These are phyloP conservation scores for Aspergillus ruber DNA, from an alignment of 2,329 filamentous ascomycete genomes.

Conservation along the genomic window DNA sequence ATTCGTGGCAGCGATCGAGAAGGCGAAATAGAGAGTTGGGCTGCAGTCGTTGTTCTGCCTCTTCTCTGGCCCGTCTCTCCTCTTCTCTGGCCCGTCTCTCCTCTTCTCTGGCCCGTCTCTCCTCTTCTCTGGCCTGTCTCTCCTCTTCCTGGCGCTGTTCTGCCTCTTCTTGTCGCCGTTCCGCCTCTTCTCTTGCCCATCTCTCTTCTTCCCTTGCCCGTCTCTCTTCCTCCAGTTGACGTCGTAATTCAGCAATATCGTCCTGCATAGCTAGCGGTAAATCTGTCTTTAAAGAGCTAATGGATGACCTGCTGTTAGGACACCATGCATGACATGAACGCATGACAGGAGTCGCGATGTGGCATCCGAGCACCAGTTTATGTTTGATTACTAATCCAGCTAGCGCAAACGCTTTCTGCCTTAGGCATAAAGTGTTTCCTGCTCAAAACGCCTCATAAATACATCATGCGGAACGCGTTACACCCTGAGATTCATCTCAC, in stretches of 20 bases:
- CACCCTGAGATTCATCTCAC: neutral
- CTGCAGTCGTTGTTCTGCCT: slow-evolving; percentile 13
- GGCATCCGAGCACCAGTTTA: neutral
- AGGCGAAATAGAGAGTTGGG: slow-evolving; percentile 14
- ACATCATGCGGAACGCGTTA: neutral
- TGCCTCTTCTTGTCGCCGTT: too few species aligned
- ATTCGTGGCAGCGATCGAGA: slow-evolving; percentile 18
- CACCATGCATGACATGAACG: neutral
- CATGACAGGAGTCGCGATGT: neutral
- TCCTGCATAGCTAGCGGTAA: neutral
- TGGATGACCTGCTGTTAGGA: neutral
- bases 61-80: slow-evolving; percentile 4
- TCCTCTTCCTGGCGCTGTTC: too few species aligned
- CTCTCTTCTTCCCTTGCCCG: slow-evolving; percentile 1
- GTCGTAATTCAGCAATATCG: neutral
- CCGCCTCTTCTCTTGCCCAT: neutral
- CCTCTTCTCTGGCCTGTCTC: too few species aligned
- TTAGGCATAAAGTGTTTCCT: neutral
- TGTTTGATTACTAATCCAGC: neutral
- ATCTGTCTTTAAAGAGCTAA: neutral
- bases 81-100: too few species aligned
- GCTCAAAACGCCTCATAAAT: neutral
- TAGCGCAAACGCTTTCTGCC: neutral
- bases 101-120: too few species aligned
- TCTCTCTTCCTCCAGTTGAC: slow-evolving; percentile 6